Evolutionary conservation across 768 basidiomycete species (phyloP), one percentile per base, ranked within the genome.

Genomic region (Lactarius sp.): DNA sequence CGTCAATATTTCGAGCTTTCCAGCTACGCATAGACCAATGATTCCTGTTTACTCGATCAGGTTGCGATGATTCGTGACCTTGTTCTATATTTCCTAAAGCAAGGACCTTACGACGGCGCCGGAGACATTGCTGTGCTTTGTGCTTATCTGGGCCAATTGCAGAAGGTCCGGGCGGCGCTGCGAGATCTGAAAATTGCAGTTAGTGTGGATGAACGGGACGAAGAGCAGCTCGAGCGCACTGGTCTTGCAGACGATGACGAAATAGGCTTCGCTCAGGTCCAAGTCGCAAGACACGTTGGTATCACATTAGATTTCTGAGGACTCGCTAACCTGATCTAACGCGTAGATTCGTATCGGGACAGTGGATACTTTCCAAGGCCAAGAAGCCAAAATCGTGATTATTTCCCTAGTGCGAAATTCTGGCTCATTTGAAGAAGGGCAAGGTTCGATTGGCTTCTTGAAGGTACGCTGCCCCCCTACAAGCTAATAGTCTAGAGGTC

Each of bases 291-390:
- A 67, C 76, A 80, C 47, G 87, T 87, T 68, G 31, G 79, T 71
- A n/a, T 8, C 33, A 20, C 14, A 18, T 36, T 57, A 10, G 18
- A 52, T 4, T 33, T 44, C 4, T 14, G 6, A 47, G 6, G 4
- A 10, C 10, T 44, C 31, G 14, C 8, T 1, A 37, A 52, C 52
- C 50, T 33, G 14, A 58, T 14, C 16, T 55, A 3, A 0, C 39
- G 39, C 46, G 18, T 57, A 89, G 87, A 81, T 90, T 47, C 79
- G 82, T 8, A 75, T 92, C 6, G 81, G 90, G 6, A 91, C 89
- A 0, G 81, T 92, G 1, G 89, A 92, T 65, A 90, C 86, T 55
- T 92, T 83, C 70, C 90, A 92, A 72, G 90, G 88, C 2, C 83
- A 87, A 62, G 88, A 89, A 74, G 85, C 81, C 1, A 82, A 79